Percentiles rank a stretch among this genome's conserved stretches.
Evolutionary conservation across 352 stramenopile species (phyloP).

Genomic region (Pythium chondricola): DNA sequence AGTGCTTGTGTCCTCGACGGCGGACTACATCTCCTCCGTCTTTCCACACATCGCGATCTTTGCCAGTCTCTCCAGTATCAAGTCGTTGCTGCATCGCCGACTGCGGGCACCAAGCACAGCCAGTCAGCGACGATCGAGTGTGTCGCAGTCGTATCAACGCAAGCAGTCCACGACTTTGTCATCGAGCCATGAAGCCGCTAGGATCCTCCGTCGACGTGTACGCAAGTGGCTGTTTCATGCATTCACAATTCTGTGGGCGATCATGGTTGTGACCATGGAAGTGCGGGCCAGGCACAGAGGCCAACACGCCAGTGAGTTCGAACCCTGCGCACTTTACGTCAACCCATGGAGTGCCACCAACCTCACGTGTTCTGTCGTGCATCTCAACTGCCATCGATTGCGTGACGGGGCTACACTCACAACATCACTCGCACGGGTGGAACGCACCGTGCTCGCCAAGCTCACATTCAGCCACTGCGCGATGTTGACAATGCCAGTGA

Average conservation of each 20-base stretch:
- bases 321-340: background rate
- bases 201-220: too few species aligned
- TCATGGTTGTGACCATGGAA: background rate
- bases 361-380: slow-evolving; percentile 7
- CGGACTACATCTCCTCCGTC: slow-evolving; percentile 10
- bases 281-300: background rate
- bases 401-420: slow-evolving; percentile 1
- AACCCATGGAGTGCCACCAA: slow-evolving; percentile 6
- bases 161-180: background rate
- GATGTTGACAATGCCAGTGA: slow-evolving; percentile 1
- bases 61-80: background rate
- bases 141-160: background rate
- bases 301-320: too few species aligned
- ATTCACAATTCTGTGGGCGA: background rate
- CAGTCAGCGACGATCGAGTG: background rate
- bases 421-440: slow-evolving; percentile 1
- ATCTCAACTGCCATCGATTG: slow-evolving; percentile 21
- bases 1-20: background rate
- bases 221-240: too few species aligned
- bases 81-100: too few species aligned
- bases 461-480: slow-evolving; percentile 16
- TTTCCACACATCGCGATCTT: slow-evolving; percentile 6
- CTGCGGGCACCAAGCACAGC: background rate
- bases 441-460: slow-evolving; percentile 1
- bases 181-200: too few species aligned